phyloP scores from a whole-genome alignment of 371 early-diverging fungal species.

The Rhizopus stolonifer region DNA sequence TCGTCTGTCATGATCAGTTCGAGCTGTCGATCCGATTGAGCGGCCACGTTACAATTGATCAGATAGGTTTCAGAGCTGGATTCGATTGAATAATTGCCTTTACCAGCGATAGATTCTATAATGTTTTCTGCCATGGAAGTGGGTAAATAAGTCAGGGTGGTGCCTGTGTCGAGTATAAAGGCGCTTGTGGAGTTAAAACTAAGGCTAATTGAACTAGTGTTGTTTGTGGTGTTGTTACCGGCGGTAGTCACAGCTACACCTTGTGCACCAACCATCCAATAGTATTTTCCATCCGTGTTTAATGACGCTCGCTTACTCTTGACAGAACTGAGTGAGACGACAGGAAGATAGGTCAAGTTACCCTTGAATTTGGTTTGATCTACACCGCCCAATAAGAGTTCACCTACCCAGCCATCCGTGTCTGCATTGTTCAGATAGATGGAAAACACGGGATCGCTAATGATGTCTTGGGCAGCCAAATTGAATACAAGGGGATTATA shows the following conservation, averaged over 20 bases:
- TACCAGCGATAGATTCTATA: constrained; percentile 21
- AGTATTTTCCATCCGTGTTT: constrained; percentile 23
- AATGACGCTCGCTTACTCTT: constrained; percentile 3
- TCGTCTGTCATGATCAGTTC: constrained; percentile 18
- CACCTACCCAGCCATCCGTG: constrained; percentile 44
- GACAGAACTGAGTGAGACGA: constrained; percentile 19
- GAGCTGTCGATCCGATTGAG: constrained; percentile 13
- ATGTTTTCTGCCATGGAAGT: constrained; percentile 22
- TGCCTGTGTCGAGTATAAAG: constrained; percentile 50
- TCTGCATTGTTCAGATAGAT: constrained; percentile 36
- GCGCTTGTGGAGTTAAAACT: constrained; percentile 15
- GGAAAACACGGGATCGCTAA: constrained; percentile 36
- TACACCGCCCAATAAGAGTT: constrained; percentile 60
- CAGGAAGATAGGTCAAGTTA: constrained; percentile 47
- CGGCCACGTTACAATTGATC: constrained; percentile 24
- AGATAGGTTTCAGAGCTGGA: constrained; percentile 23
- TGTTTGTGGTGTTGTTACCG: background rate
- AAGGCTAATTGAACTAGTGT: background rate
- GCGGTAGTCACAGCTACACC: constrained; percentile 25
- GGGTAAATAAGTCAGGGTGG: constrained; percentile 49
- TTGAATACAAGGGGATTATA: constrained; percentile 49
- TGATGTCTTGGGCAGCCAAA: constrained; percentile 31
- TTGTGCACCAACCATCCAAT: constrained; percentile 51
- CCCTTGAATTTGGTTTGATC: constrained; percentile 57
- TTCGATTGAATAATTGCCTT: constrained; percentile 18